Percentiles rank a stretch among this genome's conserved stretches.
These are phyloP conservation scores for Cryphonectria radicalis DNA, from an alignment of 2,329 filamentous ascomycete species.

Conservation along the genomic window DNA sequence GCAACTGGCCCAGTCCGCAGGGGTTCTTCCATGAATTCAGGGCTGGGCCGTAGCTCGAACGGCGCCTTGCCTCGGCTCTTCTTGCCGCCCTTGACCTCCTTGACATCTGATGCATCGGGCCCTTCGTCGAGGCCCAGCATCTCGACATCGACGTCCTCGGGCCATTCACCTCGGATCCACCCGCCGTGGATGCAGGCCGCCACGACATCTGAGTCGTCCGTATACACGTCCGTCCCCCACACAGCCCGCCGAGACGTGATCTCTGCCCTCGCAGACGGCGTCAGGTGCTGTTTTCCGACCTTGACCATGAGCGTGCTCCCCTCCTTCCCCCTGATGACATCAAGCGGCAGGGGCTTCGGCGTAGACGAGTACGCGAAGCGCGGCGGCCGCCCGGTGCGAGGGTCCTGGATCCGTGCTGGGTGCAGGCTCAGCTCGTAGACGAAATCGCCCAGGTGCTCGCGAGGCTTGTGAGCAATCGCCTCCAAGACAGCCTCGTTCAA, in stretches of 20 bases:
- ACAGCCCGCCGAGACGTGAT: conserved; percentile 80
- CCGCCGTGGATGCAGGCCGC: conserved; percentile 92
- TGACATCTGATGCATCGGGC: conserved; percentile 35
- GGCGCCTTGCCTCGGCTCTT: conserved; percentile 31
- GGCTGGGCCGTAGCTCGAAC: conserved; percentile 18
- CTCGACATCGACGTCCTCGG: conserved; percentile 72
- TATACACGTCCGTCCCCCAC: conserved; percentile 95
- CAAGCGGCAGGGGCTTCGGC: conserved; percentile 76
- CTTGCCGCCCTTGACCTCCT: conserved; percentile 40
- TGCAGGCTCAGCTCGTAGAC: conserved; percentile 75
- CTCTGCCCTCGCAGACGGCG: conserved; percentile 72
- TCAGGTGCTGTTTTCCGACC: conserved; percentile 79
- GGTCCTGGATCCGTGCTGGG: conserved; percentile 53
- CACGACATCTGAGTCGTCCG: conserved; percentile 91
- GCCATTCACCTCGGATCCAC: conserved; percentile 89
- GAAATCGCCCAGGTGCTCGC: conserved; percentile 82
- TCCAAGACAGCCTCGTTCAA: conserved; percentile 73
- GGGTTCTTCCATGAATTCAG: conserved; percentile 54
- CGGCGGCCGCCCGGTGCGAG: conserved; percentile 52
- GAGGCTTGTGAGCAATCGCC: conserved; percentile 70
- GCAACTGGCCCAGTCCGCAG: conserved; percentile 64
- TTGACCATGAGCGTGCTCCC: conserved; percentile 92
- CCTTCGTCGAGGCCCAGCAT: conserved; percentile 63
- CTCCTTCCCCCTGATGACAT: conserved; percentile 72
- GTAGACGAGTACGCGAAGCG: conserved; percentile 48